Evolutionary conservation across 2,329 filamentous ascomycete species (phyloP), one percentile per base, ranked within the genome.

Genomic region (Curvularia eragrostidis): DNA sequence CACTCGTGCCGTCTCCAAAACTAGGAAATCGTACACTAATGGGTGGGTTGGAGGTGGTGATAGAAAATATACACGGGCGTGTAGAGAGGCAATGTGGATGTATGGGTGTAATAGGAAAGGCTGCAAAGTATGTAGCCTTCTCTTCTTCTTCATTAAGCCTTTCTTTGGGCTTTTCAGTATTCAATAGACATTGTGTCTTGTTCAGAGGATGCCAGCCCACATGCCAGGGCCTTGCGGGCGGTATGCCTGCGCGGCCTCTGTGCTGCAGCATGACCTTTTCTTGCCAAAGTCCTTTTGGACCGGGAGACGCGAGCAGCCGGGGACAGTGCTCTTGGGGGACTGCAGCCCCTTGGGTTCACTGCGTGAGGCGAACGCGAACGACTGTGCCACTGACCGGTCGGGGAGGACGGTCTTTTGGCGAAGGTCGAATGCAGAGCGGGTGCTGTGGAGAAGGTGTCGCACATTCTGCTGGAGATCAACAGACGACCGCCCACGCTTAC

Each of bases 181-280:
- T 48, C 44, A 18, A n/a, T 49, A 48, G 46, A 54, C 32, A 46
- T 53, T 39, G 23, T 56, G 51, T 59, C 57, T 53, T 58, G 36
- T 48, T 58, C 68, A 77, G 50, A 89, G 78, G 62, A 90, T 86
- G 54, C 83, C 85, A 58, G 84, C 81, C 87, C 88, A 90, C 85
- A 89, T 89, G 51, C 87, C 86, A 38, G 85, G 84, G 34, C 84
- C 85, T 82, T 75, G 46, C 77, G 83, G 58, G 80, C 82, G 77
- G 68, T 83, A 83, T 39, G 78, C 75, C 58, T 77, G 80, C 19
- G 80, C 79, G 53, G 82, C 85, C 73, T 89, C 86, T 13, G 84
- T 80, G 43, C 86, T 84, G 76, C 86, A 90, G 78, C 88, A 89
- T 36, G 89, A 81, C 66, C 88, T 84, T 79, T 91, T 91, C 61